phyloP scores from a whole-genome alignment of 495 filamentous ascomycete genomes.

The Aspergillus olivimuriae region DNA sequence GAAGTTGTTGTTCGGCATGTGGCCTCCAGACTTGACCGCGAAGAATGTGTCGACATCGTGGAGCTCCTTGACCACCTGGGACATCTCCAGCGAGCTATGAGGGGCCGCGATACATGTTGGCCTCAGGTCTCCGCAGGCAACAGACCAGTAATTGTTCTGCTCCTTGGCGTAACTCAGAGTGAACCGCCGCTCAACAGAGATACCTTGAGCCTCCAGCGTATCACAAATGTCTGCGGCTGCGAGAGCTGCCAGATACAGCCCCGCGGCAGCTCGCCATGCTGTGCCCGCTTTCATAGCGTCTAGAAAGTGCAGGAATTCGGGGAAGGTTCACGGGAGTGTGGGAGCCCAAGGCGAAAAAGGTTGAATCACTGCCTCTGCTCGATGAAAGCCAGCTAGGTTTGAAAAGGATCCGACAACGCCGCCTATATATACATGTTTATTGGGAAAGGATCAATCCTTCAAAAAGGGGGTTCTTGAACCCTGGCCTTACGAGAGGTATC shows the following conservation, averaged over 20 bases:
- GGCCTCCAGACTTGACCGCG: conserved; percentile 38
- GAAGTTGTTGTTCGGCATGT: conserved; percentile 40
- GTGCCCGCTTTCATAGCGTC: not conserved
- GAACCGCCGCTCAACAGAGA: conserved; percentile 24
- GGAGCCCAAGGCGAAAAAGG: no score
- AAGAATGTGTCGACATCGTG: conserved; percentile 32
- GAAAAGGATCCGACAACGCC: no score
- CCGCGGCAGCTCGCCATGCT: conserved; percentile 16
- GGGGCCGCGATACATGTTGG: conserved; percentile 37
- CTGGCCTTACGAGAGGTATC: no score
- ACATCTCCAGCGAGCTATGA: conserved; percentile 30
- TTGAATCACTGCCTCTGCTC: no score
- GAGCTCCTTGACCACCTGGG: conserved; percentile 30
- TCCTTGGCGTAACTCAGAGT: conserved; percentile 22
- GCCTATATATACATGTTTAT: not conserved
- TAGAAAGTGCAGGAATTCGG: not conserved
- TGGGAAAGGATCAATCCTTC: not conserved
- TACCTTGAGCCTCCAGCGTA: conserved; percentile 22
- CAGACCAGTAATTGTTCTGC: conserved; percentile 34
- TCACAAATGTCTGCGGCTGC: conserved; percentile 31
- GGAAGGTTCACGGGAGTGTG: not conserved
- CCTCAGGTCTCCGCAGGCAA: conserved; percentile 32
- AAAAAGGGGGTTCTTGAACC: not conserved
- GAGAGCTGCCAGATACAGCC: conserved; percentile 15
- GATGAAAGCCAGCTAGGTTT: no score